phyloP scores from a whole-genome alignment of 75 land plant genomes.

The Cupressus sempervirens region DNA sequence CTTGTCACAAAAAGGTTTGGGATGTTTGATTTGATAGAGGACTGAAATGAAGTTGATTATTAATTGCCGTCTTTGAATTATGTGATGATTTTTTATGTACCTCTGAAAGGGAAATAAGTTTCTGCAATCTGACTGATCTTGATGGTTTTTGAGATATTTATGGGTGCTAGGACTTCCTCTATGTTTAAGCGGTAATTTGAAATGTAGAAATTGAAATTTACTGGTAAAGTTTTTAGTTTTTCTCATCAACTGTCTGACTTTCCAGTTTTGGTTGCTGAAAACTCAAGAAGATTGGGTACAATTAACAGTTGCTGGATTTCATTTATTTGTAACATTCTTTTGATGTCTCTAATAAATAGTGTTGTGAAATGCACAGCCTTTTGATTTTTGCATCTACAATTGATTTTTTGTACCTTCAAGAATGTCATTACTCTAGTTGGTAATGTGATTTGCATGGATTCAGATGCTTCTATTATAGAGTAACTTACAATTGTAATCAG shows the following conservation, averaged over 20 bases:
- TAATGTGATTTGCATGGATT: background rate
- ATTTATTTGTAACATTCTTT: background rate
- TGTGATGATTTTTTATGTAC: too few species aligned
- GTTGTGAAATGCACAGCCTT: slow-evolving; percentile 50
- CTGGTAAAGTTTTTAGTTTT: background rate
- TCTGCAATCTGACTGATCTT: too few species aligned
- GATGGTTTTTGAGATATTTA: background rate
- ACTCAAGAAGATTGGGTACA: background rate
- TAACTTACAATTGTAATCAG: background rate
- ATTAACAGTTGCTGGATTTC: background rate
- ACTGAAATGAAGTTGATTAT: too few species aligned
- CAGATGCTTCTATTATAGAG: background rate
- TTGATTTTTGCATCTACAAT: slow-evolving; percentile 47
- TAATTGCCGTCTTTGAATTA: too few species aligned
- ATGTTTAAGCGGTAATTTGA: background rate
- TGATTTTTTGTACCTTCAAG: background rate
- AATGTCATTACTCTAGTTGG: background rate
- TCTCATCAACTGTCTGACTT: background rate
- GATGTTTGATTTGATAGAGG: too few species aligned
- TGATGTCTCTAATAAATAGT: slow-evolving; percentile 69
- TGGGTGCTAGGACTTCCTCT: background rate
- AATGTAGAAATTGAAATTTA: background rate
- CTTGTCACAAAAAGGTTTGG: too few species aligned
- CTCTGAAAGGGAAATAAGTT: too few species aligned
- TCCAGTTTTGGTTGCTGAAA: background rate